These are phyloP conservation scores for Microdochium trichocladiopsis DNA, from an alignment of 2,329 filamentous ascomycete species.

Conservation along the genomic window DNA sequence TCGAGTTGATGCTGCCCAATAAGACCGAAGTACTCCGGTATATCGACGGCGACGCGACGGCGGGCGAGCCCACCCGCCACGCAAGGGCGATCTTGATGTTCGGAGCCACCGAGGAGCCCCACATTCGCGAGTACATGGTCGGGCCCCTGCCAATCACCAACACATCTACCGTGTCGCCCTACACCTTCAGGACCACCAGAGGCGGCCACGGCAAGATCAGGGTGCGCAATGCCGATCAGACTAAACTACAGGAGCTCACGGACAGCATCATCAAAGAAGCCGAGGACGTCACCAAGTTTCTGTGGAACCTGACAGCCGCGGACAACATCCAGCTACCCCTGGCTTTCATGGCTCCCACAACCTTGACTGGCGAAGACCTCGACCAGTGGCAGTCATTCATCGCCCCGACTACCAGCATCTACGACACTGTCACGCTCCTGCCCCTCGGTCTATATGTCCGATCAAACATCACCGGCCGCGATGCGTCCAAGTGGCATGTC, in stretches of 20 bases:
- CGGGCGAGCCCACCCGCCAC: constrained; percentile 5
- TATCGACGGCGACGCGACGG: constrained; percentile 14
- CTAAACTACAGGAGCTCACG: neutral
- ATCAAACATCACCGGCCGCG: constrained; percentile 27
- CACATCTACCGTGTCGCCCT: neutral
- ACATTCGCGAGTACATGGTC: neutral
- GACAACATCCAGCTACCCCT: neutral
- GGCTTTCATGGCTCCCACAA: neutral
- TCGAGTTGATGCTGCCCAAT: constrained; percentile 20
- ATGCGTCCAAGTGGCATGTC: constrained; percentile 27
- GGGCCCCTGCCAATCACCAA: neutral
- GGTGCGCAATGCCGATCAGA: neutral
- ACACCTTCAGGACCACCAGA: neutral
- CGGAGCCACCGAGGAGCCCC: constrained; percentile 15
- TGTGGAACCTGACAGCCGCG: neutral
- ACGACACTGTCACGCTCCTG: constrained; percentile 23
- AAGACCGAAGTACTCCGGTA: constrained; percentile 26
- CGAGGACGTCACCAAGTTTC: neutral
- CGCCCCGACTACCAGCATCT: constrained; percentile 15
- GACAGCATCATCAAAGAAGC: neutral
- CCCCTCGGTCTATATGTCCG: constrained; percentile 25
- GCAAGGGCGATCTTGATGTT: constrained; percentile 3
- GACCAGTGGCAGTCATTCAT: constrained; percentile 26
- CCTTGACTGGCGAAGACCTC: constrained; percentile 21
- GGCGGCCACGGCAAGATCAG: neutral